Conservation (phyloP, 2,329 filamentous ascomycete genomes). For the Pleomassaria siparia region DNA sequence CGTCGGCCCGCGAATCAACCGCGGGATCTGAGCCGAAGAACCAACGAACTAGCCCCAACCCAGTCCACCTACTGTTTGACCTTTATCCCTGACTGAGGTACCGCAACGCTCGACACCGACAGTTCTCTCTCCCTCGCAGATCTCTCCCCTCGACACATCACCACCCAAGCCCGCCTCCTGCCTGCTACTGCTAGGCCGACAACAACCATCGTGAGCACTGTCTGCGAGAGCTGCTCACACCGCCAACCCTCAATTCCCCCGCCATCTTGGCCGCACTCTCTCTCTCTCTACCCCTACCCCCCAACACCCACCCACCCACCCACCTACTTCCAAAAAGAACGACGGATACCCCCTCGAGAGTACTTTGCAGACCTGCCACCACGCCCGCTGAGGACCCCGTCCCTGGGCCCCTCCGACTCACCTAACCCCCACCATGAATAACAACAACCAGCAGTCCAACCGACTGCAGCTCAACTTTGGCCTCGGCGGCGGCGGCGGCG, state of each 20-base stretch:
- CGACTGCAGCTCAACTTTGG: constrained; percentile 57
- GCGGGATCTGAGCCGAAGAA: constrained; percentile 1
- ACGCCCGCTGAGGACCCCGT: constrained; percentile 9
- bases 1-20: constrained; percentile 7
- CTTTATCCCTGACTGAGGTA: constrained; percentile 31
- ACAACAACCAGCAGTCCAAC: constrained; percentile 41
- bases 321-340: no score
- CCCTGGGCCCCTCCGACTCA: constrained; percentile 4
- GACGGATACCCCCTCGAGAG: constrained; percentile 11
- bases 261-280: constrained; percentile 13
- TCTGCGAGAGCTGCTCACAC: constrained; percentile 16
- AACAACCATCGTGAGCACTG: constrained; percentile 3
- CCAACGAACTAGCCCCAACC: constrained; percentile 7
- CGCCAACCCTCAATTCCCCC: constrained; percentile 13
- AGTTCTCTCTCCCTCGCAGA: constrained; percentile 15
- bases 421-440: constrained; percentile 34
- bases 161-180: background rate
- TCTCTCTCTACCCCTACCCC: constrained; percentile 6
- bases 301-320: no score
- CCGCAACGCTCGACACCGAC: constrained; percentile 14
- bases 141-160: constrained; percentile 7
- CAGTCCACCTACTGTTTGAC: constrained; percentile 17
- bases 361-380: constrained; percentile 10
- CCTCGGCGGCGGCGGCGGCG: constrained; percentile 43
- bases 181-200: constrained; percentile 11